Evolutionary conservation across 2,329 filamentous ascomycete genomes (phyloP).

Genomic region (Beauveria scarabaeidicola): DNA sequence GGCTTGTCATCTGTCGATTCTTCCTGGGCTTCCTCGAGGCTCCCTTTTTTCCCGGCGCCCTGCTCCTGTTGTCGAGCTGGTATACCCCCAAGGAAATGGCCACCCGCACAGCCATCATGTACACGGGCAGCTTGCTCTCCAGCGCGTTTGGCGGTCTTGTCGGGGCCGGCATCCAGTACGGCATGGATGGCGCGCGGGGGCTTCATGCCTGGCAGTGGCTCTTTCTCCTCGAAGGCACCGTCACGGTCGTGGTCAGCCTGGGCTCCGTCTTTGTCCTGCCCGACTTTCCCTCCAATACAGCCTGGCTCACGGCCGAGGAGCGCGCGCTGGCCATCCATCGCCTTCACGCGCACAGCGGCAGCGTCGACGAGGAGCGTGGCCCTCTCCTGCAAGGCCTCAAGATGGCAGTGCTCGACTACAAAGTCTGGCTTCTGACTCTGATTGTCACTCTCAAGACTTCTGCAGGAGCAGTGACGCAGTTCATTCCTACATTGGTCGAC

Average conservation of each 20-base stretch:
- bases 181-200: conserved; percentile 31
- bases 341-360: conserved; percentile 37
- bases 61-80: conserved; percentile 39
- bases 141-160: conserved; percentile 44
- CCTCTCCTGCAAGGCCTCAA: conserved; percentile 44
- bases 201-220: conserved; percentile 56
- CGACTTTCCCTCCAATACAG: conserved; percentile 44
- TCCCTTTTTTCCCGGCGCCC: conserved; percentile 40
- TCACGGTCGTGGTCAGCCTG: conserved; percentile 30
- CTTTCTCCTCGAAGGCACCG: conserved; percentile 45
- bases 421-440: conserved; percentile 47
- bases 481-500: conserved; percentile 62
- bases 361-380: conserved; percentile 31
- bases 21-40: conserved; percentile 38
- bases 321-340: conserved; percentile 44
- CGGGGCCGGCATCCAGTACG: conserved; percentile 39
- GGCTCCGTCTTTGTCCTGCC: conserved; percentile 33
- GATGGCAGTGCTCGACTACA: conserved; percentile 48
- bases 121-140: conserved; percentile 48
- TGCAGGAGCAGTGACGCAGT: conserved; percentile 54
- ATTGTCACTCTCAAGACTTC: conserved; percentile 47
- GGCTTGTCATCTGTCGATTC: conserved; percentile 38
- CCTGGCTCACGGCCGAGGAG: conserved; percentile 43
- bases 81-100: conserved; percentile 40
- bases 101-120: conserved; percentile 48